phyloP scores from a whole-genome alignment of 1,139 yeast species.

The Hemisphaericaspora subhashii region DNA sequence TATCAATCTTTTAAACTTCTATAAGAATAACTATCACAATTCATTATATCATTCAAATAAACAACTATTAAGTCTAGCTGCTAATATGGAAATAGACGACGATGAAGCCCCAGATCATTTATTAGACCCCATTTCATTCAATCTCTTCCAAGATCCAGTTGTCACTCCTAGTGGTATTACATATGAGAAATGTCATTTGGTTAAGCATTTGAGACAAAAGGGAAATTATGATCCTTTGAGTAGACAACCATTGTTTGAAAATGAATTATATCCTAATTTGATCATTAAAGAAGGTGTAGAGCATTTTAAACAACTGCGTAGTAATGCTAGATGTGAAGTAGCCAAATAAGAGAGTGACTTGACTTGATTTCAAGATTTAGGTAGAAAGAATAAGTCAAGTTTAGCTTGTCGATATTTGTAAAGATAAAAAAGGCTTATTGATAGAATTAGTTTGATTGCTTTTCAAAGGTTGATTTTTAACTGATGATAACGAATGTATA shows the following conservation, averaged over 20 bases:
- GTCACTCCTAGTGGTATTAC: conserved; percentile 52
- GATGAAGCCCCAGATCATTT: conserved; percentile 44
- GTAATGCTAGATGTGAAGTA: background rate
- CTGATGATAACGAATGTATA: no score
- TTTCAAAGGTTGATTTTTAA: no score
- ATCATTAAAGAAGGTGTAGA: conserved; percentile 43
- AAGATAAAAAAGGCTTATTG: no score
- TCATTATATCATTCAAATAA: conserved; percentile 9
- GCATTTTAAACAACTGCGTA: conserved; percentile 15
- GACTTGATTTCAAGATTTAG: background rate
- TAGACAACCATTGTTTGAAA: conserved; percentile 34
- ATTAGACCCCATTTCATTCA: conserved; percentile 49
- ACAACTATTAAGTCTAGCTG: background rate
- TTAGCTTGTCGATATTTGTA: no score
- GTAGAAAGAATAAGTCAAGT: no score
- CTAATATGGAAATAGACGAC: background rate
- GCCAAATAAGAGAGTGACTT: background rate
- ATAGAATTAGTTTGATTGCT: no score
- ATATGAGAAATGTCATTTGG: conserved; percentile 35
- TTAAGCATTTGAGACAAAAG: conserved; percentile 15
- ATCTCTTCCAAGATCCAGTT: conserved; percentile 47
- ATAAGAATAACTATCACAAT: conserved; percentile 22
- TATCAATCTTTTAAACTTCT: conserved; percentile 20
- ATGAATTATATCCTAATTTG: conserved; percentile 45
- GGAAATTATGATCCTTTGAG: conserved; percentile 22